These are phyloP conservation scores for Arthrinium phaeospermum DNA, from an alignment of 2,329 filamentous ascomycete species.

Conservation along the genomic window DNA sequence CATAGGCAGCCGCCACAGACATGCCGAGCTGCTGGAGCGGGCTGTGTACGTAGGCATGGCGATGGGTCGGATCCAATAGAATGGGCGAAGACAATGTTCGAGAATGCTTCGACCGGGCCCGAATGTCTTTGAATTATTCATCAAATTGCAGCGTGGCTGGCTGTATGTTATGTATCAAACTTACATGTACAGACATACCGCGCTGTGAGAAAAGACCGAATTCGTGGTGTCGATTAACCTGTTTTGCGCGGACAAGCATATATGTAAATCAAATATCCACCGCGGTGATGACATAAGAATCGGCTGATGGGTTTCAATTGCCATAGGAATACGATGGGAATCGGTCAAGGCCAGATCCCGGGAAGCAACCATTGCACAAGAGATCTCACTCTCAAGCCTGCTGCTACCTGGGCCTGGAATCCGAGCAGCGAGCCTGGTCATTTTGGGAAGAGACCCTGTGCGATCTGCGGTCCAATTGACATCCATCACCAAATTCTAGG, in stretches of 20 bases:
- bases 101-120: background rate
- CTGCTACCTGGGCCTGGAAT: background rate
- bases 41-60: background rate
- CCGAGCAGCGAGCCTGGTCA: background rate
- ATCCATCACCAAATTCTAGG: background rate
- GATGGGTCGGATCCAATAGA: background rate
- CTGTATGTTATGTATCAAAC: too few relatives aligned
- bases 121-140: background rate
- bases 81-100: background rate
- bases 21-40: background rate
- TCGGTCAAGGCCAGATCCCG: background rate
- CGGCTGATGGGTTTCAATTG: background rate
- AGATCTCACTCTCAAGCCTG: slow-evolving; percentile 1
- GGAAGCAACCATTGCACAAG: background rate
- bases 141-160: background rate
- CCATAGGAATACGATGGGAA: background rate
- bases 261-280: background rate
- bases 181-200: background rate
- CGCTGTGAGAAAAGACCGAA: background rate
- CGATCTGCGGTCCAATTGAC: slow-evolving; percentile 7
- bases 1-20: background rate
- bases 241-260: background rate
- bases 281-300: slow-evolving; percentile 5
- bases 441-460: background rate
- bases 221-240: background rate